Percentiles rank a stretch among this genome's conserved stretches.
Evolutionary conservation across 2,329 filamentous ascomycete species (phyloP).

Genomic region (Trichoderma sp.): DNA sequence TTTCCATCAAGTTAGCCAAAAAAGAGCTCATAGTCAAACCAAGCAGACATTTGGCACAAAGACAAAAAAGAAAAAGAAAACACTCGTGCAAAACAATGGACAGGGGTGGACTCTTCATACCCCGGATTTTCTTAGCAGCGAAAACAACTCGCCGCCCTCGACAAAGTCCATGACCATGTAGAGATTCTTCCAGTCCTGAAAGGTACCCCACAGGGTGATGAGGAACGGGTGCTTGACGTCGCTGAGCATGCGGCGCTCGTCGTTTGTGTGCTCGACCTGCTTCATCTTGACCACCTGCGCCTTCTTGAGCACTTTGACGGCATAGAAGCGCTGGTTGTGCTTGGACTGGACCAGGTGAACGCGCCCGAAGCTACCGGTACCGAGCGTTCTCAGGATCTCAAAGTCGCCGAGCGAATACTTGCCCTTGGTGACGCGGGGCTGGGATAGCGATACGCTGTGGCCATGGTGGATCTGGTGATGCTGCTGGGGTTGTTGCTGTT

Average conservation of each 20-base stretch:
- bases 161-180: slow-evolving; percentile 99
- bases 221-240: slow-evolving; percentile 97
- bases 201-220: slow-evolving; percentile 97
- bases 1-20: neutral
- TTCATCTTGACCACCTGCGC: slow-evolving; percentile 99
- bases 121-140: slow-evolving; percentile 89
- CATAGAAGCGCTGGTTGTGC: slow-evolving; percentile 97
- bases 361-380: slow-evolving; percentile 93
- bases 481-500: slow-evolving; percentile 25
- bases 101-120: slow-evolving; percentile 41
- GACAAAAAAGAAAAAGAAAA: neutral
- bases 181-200: slow-evolving; percentile 89
- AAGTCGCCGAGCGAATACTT: slow-evolving; percentile 96
- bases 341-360: slow-evolving; percentile 97
- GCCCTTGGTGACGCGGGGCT: slow-evolving; percentile 78
- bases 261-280: slow-evolving; percentile 98
- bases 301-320: slow-evolving; percentile 98
- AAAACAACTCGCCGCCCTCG: slow-evolving; percentile 96
- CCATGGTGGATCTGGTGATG: slow-evolving; percentile 34
- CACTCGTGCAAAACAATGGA: neutral
- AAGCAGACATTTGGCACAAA: neutral
- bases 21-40: neutral
- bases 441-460: slow-evolving; percentile 33
- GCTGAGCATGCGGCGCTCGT: slow-evolving; percentile 92
- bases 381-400: slow-evolving; percentile 82